Base-by-base conservation (phyloP, 1,284 basidiomycete species). In the Omphalotus olearius region DNA sequence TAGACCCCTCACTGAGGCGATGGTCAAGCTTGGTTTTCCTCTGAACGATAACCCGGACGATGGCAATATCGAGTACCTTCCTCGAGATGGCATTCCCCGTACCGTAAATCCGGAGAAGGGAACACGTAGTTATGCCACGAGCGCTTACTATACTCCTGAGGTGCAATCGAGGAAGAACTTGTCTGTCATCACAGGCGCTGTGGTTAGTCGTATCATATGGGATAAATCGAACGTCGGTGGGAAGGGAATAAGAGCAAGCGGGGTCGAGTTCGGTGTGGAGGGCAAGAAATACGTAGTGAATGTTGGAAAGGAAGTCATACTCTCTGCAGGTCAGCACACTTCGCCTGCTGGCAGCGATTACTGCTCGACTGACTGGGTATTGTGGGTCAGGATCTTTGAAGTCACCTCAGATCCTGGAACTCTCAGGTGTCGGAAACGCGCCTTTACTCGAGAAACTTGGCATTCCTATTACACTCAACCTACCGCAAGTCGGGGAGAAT, bases 401-500 rank as follows among this genome's bases (percentile, higher is more conserved):
- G 51, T 70, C 70, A 0, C 71, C 70, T 7, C 70, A 72, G 47
- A 36, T 71, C 9, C 54, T 65, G 16, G 60, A 64, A 47, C 58
- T 61, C 1, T 65, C 63, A 13, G 65, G 65, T 10, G 60, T 72
- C 23, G 69, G 69, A 7, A 60, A 66, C 50, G 53, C 52, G 36
- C 40, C 46, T 39, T 35, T 66, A 13, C 57, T 71, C 13, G 44
- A 60, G n/a, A 52, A 53, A 2, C 48, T 60, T 20, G 64, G 60
- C 4, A 67, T 71, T 26, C 40, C 58, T 5, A 41, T 52, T 0
- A 26, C 65, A 6, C 37, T 70, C 14, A 59, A 68, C 40, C 59
- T 71, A 2, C 67, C 70, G 3, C 62, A 62, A 9, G 69, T 72
- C 11, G 70, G 70, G 2, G 61, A 66, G 36, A 70, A 71, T 45